Evolutionary conservation across 129 eudicot genomes (phyloP), one percentile per base, ranked within the genome.

Genomic region (Chrysanthemum makinoi): DNA sequence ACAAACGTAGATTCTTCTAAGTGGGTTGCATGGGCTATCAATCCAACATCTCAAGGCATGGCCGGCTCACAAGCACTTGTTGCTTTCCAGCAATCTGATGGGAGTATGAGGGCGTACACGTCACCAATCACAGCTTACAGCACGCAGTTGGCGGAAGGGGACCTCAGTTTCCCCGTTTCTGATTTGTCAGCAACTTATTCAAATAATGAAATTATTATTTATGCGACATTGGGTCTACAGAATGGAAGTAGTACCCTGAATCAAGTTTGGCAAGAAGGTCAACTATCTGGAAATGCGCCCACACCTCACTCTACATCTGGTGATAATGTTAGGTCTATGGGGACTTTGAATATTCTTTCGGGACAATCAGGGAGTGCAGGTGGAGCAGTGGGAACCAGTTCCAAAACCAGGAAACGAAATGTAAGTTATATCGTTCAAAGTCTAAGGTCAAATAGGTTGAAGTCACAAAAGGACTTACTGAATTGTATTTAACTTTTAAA

Each of bases 181-280:
- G 88, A 83, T 30, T 68, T 92, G 67, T 73, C 83, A 7, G 95
- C 98, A 0, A 80, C 77, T 22, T 79, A 77, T 71, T 69, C 82
- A 1, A 74, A 84, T 65, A 79, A 83, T 2, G 91, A 88, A 79
- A 74, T 84, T 7, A 74, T 64, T 52, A 89, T 92, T 28, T 89
- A 84, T 46, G 98, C 98, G 4, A 89, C 86, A 3, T 56, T 92
- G 70, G 74, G 79, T 62, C 83, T 92, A 18, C 88, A 78, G 26
- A 80, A 80, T 59, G 58, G 64, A 26, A 82, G 71, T 64, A 66
- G 86, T 18, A 69, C 72, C 17, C 54, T 92, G 66, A 89, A 92
- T 77, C 98, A 89, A 51, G 95, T 89, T 62, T 92, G 98, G 98
- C 98, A 92, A 70, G 89, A 81, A 48, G 98, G 98, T 46, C 89